A percentile compares a stretch with the other conserved stretches of the same genome.
Evolutionary conservation across 441 rosid species (phyloP).

Genomic region (Pelargonium cotyledonis): DNA sequence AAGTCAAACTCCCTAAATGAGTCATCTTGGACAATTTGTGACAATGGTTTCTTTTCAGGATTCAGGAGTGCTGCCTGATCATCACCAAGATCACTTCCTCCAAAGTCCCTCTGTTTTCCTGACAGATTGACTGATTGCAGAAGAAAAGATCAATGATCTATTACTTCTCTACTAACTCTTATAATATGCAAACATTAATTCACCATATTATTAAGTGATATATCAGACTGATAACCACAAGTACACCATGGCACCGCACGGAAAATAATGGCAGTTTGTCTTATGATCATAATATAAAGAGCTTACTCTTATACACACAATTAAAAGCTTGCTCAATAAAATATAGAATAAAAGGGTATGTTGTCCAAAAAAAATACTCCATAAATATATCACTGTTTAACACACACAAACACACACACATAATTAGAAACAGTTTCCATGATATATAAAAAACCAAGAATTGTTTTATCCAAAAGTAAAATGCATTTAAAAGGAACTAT

Average conservation of each 20-base stretch:
- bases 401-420: too few relatives aligned
- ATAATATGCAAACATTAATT: not conserved
- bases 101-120: constrained; percentile 81
- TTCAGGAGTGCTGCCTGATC: constrained; percentile 82
- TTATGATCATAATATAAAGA: not conserved
- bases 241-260: not conserved
- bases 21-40: constrained; percentile 90
- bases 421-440: not conserved
- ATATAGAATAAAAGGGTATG: not conserved
- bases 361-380: not conserved
- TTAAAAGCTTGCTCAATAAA: not conserved
- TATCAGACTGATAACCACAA: not conserved
- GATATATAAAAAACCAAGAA: not conserved
- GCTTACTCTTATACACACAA: not conserved
- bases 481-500: constrained; percentile 3
- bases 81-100: constrained; percentile 84
- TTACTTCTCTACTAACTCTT: constrained; percentile 3
- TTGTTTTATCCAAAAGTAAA: not conserved
- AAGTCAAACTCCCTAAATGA: constrained; percentile 92
- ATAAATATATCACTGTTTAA: not conserved
- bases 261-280: not conserved
- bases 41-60: constrained; percentile 66
- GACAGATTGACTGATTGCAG: constrained; percentile 53
- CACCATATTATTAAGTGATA: constrained; percentile 1
- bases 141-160: constrained; percentile 19